Evolutionary conservation across 108 stramenopile species (phyloP), one percentile per base, ranked within the genome.

Genomic region (Fragilaria radians): DNA sequence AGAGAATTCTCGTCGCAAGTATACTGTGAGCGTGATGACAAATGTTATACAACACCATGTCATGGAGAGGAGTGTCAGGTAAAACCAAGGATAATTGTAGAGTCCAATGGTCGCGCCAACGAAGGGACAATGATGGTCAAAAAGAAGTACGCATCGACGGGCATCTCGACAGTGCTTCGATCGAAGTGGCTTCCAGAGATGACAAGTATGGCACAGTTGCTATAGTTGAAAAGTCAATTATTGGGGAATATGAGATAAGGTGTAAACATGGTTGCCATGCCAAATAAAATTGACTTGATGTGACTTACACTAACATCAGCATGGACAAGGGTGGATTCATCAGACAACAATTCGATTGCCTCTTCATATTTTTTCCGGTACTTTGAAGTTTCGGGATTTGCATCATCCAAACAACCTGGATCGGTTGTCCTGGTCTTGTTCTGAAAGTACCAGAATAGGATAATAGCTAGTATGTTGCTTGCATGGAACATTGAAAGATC

Each of bases 71-170:
- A 95, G 67, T 66, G 94, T 95, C 17, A 80, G 48, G 46, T 81
- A 95, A 67, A 99, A 99, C 54, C 80, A 95, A 26, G 75, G 72
- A 77, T 99, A 99, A 65, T 98, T 99, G 78, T 89, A 83, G 14
- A 91, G 72, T 31, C 97, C 98, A 19, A 99, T 77, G 27, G 91
- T 94, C 49, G 86, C 91, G 60, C 93, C 93, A 22, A 98, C 89
- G 64, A 96, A 99, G 19, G 36, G 97, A 67, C 99, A 99, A 76
- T 96, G 95, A 74, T 99, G 99, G 74, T 99, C 99, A 76, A 98
- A 99, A 45, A 88, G 30, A 23, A 91, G 69, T 22, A 98, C 91
- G 65, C 99, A 99, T 54, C 84, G 70, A 28, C 88, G 59, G 22
- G 76, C 71, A 42, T 85, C 86, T 19, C 93, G 78, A 67, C 94